phyloP scores from a whole-genome alignment of 306 rosid species.

The Cyamopsis tetragonoloba region DNA sequence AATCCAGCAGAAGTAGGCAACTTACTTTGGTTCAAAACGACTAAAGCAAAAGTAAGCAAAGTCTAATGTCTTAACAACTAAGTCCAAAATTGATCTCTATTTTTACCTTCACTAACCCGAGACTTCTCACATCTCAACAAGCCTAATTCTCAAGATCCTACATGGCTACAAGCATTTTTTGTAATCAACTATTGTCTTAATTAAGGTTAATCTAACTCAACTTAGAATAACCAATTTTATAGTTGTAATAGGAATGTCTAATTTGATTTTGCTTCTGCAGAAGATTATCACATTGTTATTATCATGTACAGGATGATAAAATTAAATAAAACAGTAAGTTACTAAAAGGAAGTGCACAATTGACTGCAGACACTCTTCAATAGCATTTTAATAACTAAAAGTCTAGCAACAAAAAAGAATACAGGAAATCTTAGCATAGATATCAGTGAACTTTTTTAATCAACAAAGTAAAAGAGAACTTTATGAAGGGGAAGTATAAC shows the following conservation, averaged over 20 bases:
- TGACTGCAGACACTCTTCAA: not conserved
- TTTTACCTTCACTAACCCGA: not conserved
- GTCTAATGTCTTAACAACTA: no score
- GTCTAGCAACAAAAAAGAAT: not conserved
- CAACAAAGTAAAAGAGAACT: not conserved
- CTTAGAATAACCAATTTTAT: not conserved
- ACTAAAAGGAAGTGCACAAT: not conserved
- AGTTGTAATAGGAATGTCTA: not conserved
- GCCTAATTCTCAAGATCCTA: not conserved
- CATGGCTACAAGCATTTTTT: not conserved
- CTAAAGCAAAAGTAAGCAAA: not conserved
- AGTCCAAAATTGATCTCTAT: not conserved
- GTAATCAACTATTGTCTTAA: not conserved
- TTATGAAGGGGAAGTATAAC: constrained; percentile 69
- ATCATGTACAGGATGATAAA: not conserved
- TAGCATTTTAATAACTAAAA: not conserved
- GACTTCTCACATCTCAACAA: not conserved
- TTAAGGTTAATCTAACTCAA: not conserved
- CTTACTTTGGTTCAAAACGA: no score
- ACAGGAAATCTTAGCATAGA: not conserved
- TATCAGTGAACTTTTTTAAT: not conserved
- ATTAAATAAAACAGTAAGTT: not conserved
- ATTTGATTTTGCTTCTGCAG: not conserved
- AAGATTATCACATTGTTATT: not conserved
- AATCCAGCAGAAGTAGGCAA: not conserved